Conservation (phyloP, 495 filamentous ascomycete species). For the Trichoderma gamsii region DNA sequence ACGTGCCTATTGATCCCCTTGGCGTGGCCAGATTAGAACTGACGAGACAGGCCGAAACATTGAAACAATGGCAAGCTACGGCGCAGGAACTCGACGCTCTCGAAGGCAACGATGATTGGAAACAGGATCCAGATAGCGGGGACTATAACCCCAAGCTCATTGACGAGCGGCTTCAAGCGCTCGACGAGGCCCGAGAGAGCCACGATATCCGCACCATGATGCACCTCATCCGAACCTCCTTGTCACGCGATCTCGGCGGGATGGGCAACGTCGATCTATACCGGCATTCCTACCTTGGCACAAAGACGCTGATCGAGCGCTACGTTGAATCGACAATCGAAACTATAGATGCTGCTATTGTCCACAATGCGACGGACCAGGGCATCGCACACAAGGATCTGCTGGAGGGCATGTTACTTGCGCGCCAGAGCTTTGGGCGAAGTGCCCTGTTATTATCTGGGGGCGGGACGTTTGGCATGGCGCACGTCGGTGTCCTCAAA, state of each 20-base stretch:
- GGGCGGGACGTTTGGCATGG: conserved; percentile 93
- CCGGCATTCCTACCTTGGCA: conserved; percentile 77
- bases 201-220: conserved; percentile 70
- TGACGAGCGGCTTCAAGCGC: conserved; percentile 57
- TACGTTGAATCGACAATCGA: conserved; percentile 75
- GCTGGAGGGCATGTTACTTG: conserved; percentile 62
- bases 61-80: conserved; percentile 58
- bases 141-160: conserved; percentile 71
- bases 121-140: conserved; percentile 46
- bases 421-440: conserved; percentile 81
- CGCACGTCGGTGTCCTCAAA: conserved; percentile 91
- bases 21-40: no score
- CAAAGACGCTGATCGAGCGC: conserved; percentile 76
- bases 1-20: conserved; percentile 21
- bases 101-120: conserved; percentile 81
- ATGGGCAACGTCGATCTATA: conserved; percentile 84
- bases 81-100: conserved; percentile 75
- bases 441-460: conserved; percentile 84
- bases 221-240: conserved; percentile 69
- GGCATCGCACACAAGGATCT: conserved; percentile 59
- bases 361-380: conserved; percentile 51
- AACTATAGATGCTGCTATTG: conserved; percentile 64
- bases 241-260: conserved; percentile 75
- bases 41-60: conserved; percentile 48
- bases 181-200: conserved; percentile 68